phyloP scores from a whole-genome alignment of 225 moss, liverwort and hornwort genomes.

The Takakia lepidozioides region DNA sequence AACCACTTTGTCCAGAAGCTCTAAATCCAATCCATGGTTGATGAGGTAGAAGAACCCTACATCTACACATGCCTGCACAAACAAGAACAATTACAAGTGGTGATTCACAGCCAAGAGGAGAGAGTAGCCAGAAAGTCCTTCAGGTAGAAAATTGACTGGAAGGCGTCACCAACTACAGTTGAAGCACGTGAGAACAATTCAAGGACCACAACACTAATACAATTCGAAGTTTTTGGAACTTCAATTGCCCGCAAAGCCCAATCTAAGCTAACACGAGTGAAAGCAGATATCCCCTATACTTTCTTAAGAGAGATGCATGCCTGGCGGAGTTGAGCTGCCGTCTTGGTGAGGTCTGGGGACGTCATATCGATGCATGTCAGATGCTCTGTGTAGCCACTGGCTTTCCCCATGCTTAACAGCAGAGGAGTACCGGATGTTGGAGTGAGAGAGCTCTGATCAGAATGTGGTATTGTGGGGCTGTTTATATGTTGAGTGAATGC shows the following conservation, averaged over 20 bases:
- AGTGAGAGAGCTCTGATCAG: too few relatives aligned
- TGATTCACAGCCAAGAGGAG: too few relatives aligned
- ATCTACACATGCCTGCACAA: slow-evolving; percentile 61
- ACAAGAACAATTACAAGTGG: too few relatives aligned
- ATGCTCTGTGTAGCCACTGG: not conserved
- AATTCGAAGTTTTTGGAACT: not conserved
- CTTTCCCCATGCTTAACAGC: slow-evolving; percentile 1
- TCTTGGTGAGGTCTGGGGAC: slow-evolving; percentile 5
- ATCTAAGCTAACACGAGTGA: too few relatives aligned
- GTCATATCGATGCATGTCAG: slow-evolving; percentile 43
- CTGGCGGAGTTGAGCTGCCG: slow-evolving; percentile 33
- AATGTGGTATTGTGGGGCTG: too few relatives aligned
- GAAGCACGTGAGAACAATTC: not conserved
- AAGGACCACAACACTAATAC: not conserved
- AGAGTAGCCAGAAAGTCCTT: too few relatives aligned
- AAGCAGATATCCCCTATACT: too few relatives aligned
- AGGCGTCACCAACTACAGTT: not conserved
- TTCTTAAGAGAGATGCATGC: too few relatives aligned
- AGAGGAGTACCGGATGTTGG: too few relatives aligned
- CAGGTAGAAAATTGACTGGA: not conserved
- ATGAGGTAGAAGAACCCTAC: slow-evolving; percentile 81
- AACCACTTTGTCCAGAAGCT: slow-evolving; percentile 41
- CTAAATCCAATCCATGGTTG: slow-evolving; percentile 58
- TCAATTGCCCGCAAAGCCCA: not conserved
- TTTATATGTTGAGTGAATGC: too few relatives aligned